Percentiles rank a stretch among this genome's conserved stretches.
phyloP scores from a whole-genome alignment of 2,329 filamentous ascomycete species.

The Aspergillus sp. region DNA sequence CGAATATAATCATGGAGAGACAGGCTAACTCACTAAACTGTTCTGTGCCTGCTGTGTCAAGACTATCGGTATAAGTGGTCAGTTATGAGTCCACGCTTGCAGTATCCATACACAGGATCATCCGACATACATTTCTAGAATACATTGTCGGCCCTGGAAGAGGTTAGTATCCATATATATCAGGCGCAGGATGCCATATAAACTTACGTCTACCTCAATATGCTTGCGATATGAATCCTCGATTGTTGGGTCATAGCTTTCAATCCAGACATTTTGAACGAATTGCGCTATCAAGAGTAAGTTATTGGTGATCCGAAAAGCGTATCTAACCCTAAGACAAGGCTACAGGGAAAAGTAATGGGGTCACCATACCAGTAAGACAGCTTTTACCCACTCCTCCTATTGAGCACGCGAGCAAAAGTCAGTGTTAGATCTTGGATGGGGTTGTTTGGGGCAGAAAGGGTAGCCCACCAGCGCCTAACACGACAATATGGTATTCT shows the following conservation, averaged over 20 bases:
- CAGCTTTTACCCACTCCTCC: slow-evolving; percentile 92
- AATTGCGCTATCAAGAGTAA: slow-evolving; percentile 69
- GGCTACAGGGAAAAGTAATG: not conserved
- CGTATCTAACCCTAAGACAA: not conserved
- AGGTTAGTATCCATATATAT: slow-evolving; percentile 30
- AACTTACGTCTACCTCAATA: slow-evolving; percentile 82
- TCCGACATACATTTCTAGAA: slow-evolving; percentile 76
- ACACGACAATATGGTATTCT: slow-evolving; percentile 79
- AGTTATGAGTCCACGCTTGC: not conserved
- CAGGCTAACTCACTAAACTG: slow-evolving; percentile 74
- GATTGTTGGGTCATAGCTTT: slow-evolving; percentile 85
- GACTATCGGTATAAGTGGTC: slow-evolving; percentile 46
- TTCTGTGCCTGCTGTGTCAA: slow-evolving; percentile 88
- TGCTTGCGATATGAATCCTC: slow-evolving; percentile 87
- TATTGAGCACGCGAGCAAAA: slow-evolving; percentile 36
- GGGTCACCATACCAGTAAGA: slow-evolving; percentile 68
- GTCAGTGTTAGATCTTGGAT: slow-evolving; percentile 16
- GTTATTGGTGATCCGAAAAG: not conserved
- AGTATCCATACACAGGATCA: not conserved
- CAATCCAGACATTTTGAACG: slow-evolving; percentile 91
- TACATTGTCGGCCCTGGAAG: slow-evolving; percentile 75
- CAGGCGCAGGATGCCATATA: not conserved
- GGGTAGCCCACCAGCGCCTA: slow-evolving; percentile 65
- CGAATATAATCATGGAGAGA: not conserved
- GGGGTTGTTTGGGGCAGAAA: not conserved